These are phyloP conservation scores for Saturnispora galanensis DNA, from an alignment of 805 yeast species.

Conservation along the genomic window DNA sequence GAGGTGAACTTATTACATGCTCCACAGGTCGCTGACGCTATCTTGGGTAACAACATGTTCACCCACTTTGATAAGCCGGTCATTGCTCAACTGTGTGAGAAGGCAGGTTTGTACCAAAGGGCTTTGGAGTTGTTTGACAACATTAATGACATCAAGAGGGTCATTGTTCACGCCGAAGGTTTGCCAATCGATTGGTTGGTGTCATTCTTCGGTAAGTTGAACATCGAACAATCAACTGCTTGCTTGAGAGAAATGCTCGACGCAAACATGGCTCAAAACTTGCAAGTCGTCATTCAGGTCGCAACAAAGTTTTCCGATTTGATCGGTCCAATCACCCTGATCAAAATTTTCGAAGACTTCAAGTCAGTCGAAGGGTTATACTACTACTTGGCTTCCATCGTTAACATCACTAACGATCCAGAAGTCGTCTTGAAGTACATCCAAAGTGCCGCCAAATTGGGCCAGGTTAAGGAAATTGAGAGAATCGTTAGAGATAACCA, in stretches of 20 bases:
- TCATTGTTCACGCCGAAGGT: slow-evolving; percentile 74
- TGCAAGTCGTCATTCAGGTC: slow-evolving; percentile 90
- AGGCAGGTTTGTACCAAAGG: slow-evolving; percentile 91
- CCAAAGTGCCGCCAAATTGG: slow-evolving; percentile 84
- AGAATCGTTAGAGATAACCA: slow-evolving; percentile 90
- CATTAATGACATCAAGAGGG: slow-evolving; percentile 90
- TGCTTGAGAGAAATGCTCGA: slow-evolving; percentile 79
- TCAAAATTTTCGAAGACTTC: slow-evolving; percentile 88
- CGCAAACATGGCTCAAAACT: slow-evolving; percentile 66
- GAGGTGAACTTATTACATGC: slow-evolving; percentile 92
- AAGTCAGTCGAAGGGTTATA: slow-evolving; percentile 89
- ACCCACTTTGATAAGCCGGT: slow-evolving; percentile 91
- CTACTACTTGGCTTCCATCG: slow-evolving; percentile 87
- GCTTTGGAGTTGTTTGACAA: slow-evolving; percentile 95
- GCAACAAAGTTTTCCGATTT: slow-evolving; percentile 94
- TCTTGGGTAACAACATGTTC: slow-evolving; percentile 90
- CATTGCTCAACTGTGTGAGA: slow-evolving; percentile 86
- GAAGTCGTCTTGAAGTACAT: slow-evolving; percentile 95
- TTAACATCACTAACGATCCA: slow-evolving; percentile 85
- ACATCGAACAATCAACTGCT: slow-evolving; percentile 85
- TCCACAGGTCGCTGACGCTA: slow-evolving; percentile 99
- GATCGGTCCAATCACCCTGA: slow-evolving; percentile 75
- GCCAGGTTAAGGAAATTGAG: slow-evolving; percentile 90
- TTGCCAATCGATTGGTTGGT: slow-evolving; percentile 93
- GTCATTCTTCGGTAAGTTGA: slow-evolving; percentile 82